These are phyloP conservation scores for Cercospora beticola DNA, from an alignment of 2,329 filamentous ascomycete species.

Conservation along the genomic window DNA sequence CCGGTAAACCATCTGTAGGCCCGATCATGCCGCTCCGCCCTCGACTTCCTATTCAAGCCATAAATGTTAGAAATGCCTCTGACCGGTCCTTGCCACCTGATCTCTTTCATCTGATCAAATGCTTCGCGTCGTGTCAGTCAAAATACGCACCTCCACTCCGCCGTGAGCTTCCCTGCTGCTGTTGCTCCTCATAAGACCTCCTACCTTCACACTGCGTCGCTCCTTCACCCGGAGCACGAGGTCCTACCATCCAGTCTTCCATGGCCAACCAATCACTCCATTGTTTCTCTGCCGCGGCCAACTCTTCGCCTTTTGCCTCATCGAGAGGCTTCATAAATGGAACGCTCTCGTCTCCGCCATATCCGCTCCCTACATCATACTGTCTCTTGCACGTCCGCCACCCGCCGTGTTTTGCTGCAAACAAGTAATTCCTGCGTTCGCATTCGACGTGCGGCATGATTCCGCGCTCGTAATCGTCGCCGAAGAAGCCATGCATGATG, in stretches of 20 bases:
- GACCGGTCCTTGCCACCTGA: not conserved
- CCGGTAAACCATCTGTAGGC: not conserved
- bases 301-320: constrained; percentile 73
- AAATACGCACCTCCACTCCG: not conserved
- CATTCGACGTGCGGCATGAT: constrained; percentile 81
- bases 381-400: constrained; percentile 87
- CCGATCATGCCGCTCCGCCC: not conserved
- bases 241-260: constrained; percentile 98
- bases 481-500: constrained; percentile 93
- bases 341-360: constrained; percentile 71
- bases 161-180: not conserved
- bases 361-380: constrained; percentile 67
- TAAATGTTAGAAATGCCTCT: not conserved
- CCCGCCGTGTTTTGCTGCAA: constrained; percentile 86
- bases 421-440: constrained; percentile 90
- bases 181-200: not conserved
- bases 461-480: constrained; percentile 83
- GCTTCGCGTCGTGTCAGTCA: not conserved
- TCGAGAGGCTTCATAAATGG: constrained; percentile 81
- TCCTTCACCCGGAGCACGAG: constrained; percentile 58
- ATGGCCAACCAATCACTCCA: constrained; percentile 97
- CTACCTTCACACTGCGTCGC: not conserved
- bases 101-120: not conserved
- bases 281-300: constrained; percentile 74
- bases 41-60: constrained; percentile 1